Percentiles rank a stretch among this genome's conserved stretches.
Evolutionary conservation across 495 filamentous ascomycete genomes (phyloP).

Genomic region (Hypomontagnella monticulosa): DNA sequence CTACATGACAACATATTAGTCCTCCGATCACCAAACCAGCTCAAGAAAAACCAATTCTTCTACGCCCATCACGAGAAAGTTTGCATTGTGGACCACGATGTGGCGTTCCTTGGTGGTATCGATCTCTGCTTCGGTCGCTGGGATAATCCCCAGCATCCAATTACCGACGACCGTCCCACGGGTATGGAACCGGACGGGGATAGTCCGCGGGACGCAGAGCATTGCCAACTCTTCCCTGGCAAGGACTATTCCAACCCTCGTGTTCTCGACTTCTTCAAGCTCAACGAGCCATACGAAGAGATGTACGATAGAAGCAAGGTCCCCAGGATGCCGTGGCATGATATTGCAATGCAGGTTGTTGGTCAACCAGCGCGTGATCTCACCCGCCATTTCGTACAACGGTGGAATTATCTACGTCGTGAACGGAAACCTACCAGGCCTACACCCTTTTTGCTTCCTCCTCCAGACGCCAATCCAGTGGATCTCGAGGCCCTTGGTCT

Average conservation of each 20-base stretch:
- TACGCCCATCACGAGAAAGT: constrained; percentile 99
- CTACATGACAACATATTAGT: constrained; percentile 97
- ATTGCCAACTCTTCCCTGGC: constrained; percentile 96
- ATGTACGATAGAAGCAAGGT: constrained; percentile 95
- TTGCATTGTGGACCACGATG: constrained; percentile 92
- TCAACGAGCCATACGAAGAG: constrained; percentile 96
- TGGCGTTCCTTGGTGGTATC: constrained; percentile 95
- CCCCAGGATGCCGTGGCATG: constrained; percentile 98
- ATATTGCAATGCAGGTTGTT: constrained; percentile 98
- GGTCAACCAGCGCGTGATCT: constrained; percentile 95
- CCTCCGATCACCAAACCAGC: constrained; percentile 94
- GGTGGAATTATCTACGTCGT: constrained; percentile 97
- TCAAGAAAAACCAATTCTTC: constrained; percentile 99
- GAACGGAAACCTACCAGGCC: constrained; percentile 93
- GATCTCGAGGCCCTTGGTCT: constrained; percentile 90
- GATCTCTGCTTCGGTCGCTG: constrained; percentile 98
- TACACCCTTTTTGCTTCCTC: constrained; percentile 91
- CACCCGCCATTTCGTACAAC: constrained; percentile 96
- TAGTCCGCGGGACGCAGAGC: constrained; percentile 84
- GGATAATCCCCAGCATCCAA: constrained; percentile 92
- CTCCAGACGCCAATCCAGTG: constrained; percentile 85
- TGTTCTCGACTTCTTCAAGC: constrained; percentile 91
- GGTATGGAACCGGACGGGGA: constrained; percentile 84
- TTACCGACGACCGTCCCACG: constrained; percentile 93
- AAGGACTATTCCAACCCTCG: constrained; percentile 99